These are phyloP conservation scores for Pseudohalonectria lignicola DNA, from an alignment of 2,329 filamentous ascomycete species.

Conservation along the genomic window DNA sequence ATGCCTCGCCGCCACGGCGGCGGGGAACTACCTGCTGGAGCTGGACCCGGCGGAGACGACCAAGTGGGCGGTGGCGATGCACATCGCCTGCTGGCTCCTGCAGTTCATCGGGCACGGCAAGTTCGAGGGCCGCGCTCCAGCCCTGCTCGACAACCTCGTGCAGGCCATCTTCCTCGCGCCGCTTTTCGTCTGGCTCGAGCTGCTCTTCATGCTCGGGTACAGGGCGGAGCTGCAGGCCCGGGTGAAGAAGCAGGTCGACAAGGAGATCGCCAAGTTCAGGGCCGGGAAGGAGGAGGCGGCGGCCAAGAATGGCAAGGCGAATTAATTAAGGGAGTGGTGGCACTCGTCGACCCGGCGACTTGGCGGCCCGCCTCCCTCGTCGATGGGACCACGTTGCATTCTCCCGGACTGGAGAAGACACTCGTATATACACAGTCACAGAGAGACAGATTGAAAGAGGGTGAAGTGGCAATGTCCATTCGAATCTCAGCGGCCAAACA, in stretches of 20 bases:
- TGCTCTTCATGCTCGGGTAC: constrained; percentile 85
- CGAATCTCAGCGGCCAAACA: too few relatives aligned
- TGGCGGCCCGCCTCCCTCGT: too few relatives aligned
- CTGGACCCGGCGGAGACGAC: constrained; percentile 39
- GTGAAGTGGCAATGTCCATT: too few relatives aligned
- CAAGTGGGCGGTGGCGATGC: constrained; percentile 50
- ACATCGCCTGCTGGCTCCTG: constrained; percentile 69
- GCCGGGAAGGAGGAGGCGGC: constrained; percentile 33
- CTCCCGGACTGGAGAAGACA: too few relatives aligned
- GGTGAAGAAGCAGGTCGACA: constrained; percentile 63
- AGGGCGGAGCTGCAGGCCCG: constrained; percentile 75
- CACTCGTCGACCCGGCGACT: too few relatives aligned
- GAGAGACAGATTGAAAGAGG: too few relatives aligned
- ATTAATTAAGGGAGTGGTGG: too few relatives aligned
- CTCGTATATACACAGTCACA: too few relatives aligned
- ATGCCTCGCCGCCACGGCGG: constrained; percentile 64
- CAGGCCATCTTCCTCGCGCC: constrained; percentile 90
- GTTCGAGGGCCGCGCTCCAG: constrained; percentile 81
- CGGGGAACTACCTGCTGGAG: constrained; percentile 61
- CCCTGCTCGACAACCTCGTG: constrained; percentile 79
- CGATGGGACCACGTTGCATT: too few relatives aligned
- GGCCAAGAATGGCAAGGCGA: constrained; percentile 37
- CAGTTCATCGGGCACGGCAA: constrained; percentile 89
- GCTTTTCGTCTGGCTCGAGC: constrained; percentile 94
- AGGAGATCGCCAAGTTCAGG: constrained; percentile 67